phyloP scores from a whole-genome alignment of 2,329 filamentous ascomycete species.

The Calonectria pauciramosa region DNA sequence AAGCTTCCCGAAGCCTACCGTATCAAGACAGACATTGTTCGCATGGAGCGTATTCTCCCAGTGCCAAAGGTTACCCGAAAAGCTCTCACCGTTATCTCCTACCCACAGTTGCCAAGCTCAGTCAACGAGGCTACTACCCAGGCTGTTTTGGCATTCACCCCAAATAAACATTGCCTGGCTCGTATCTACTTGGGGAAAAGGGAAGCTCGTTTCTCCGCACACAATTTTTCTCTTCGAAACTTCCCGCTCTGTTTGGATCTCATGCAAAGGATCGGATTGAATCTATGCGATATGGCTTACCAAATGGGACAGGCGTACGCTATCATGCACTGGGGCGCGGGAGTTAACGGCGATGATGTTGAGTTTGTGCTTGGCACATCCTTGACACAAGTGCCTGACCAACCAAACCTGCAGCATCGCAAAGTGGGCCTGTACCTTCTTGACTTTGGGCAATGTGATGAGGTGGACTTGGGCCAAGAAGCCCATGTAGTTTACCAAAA shows the following conservation, averaged over 20 bases:
- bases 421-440: conserved; percentile 34
- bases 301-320: conserved; percentile 37
- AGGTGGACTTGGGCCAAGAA: conserved; percentile 32
- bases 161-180: conserved; percentile 41
- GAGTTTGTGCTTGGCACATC: conserved; percentile 38
- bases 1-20: background rate
- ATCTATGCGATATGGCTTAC: conserved; percentile 26
- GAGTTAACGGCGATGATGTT: conserved; percentile 38
- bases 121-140: background rate
- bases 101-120: conserved; percentile 10
- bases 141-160: conserved; percentile 10
- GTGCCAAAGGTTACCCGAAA: conserved; percentile 5
- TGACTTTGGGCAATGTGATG: conserved; percentile 41
- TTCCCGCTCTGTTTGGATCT: conserved; percentile 23
- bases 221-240: conserved; percentile 15
- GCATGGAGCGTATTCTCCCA: background rate
- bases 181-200: conserved; percentile 35
- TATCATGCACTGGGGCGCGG: conserved; percentile 42
- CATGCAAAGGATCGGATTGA: conserved; percentile 26
- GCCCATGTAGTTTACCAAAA: conserved; percentile 33
- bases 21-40: background rate
- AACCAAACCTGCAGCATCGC: conserved; percentile 23
- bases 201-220: background rate
- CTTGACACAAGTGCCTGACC: background rate
- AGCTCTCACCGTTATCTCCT: conserved; percentile 30